Evolutionary conservation across 1,284 basidiomycete species (phyloP).

Genomic region (Schizophyllum amplum): DNA sequence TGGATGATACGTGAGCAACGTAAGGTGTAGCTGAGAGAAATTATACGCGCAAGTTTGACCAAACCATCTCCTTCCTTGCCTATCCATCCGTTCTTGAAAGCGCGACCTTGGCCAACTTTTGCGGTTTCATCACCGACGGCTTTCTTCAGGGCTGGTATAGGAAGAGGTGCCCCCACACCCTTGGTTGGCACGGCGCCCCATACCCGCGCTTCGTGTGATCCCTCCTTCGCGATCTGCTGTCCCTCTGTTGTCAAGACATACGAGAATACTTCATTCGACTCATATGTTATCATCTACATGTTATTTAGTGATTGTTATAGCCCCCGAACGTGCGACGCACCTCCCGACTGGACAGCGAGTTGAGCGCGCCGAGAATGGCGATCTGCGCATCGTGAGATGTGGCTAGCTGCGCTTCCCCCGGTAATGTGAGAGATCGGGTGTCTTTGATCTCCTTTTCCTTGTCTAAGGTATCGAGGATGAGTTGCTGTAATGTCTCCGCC

Average conservation of each 20-base stretch:
- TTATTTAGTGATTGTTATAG: slow-evolving; percentile 5
- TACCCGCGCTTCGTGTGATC: slow-evolving; percentile 92
- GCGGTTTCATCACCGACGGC: slow-evolving; percentile 76
- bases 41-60: slow-evolving; percentile 66
- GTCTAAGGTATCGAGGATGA: slow-evolving; percentile 70
- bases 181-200: slow-evolving; percentile 77
- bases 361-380: slow-evolving; percentile 78
- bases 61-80: slow-evolving; percentile 86
- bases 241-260: slow-evolving; percentile 80
- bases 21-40: slow-evolving; percentile 3
- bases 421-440: slow-evolving; percentile 63
- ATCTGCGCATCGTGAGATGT: slow-evolving; percentile 71
- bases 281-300: slow-evolving; percentile 67
- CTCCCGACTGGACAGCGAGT: slow-evolving; percentile 81
- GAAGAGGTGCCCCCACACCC: slow-evolving; percentile 61
- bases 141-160: slow-evolving; percentile 62
- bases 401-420: slow-evolving; percentile 52
- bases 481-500: slow-evolving; percentile 74
- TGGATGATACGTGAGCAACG: slow-evolving; percentile 25
- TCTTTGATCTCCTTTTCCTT: slow-evolving; percentile 56
- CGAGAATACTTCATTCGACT: slow-evolving; percentile 68
- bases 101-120: slow-evolving; percentile 89
- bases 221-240: slow-evolving; percentile 64
- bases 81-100: slow-evolving; percentile 98
- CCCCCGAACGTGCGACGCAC: slow-evolving; percentile 35